phyloP scores from a whole-genome alignment of 345 rosid species.

The Citrus inodora region DNA sequence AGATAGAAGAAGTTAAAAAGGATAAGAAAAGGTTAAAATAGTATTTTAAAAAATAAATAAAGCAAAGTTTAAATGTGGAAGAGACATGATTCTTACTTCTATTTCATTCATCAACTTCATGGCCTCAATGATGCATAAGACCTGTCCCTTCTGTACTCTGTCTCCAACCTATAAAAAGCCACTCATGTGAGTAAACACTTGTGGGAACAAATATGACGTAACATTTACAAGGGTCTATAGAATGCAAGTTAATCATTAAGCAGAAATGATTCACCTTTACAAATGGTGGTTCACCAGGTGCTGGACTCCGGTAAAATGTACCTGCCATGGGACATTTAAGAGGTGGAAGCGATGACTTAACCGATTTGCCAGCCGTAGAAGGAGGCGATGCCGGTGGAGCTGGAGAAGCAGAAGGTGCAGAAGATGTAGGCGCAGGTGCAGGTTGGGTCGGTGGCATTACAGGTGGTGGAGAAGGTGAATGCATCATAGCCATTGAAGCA shows the following conservation, averaged over 20 bases:
- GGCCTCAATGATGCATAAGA: constrained; percentile 83
- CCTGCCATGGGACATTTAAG: constrained; percentile 92
- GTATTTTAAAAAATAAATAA: constrained; percentile 2
- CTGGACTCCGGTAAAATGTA: constrained; percentile 77
- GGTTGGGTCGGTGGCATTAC: constrained; percentile 25
- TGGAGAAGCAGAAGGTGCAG: constrained; percentile 30
- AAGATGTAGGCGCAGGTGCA: constrained; percentile 38
- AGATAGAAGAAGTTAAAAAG: background rate
- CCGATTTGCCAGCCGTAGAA: constrained; percentile 40
- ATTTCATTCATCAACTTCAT: constrained; percentile 97
- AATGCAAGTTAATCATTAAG: constrained; percentile 10
- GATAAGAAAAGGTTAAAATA: background rate
- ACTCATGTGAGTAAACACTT: background rate
- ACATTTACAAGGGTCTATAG: background rate
- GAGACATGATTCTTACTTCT: constrained; percentile 50
- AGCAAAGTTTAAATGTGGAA: background rate
- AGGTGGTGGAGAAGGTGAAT: constrained; percentile 41
- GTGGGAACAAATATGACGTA: background rate
- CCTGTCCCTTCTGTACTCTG: constrained; percentile 92
- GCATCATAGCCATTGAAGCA: constrained; percentile 54
- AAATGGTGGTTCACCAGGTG: constrained; percentile 75
- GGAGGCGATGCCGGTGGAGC: constrained; percentile 43
- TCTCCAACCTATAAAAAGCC: constrained; percentile 67
- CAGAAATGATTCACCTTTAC: constrained; percentile 53
- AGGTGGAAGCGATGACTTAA: constrained; percentile 65